Evolutionary conservation across 1,139 yeast species (phyloP), one percentile per base, ranked within the genome.

Genomic region (Debaryomycetaceae sp.): DNA sequence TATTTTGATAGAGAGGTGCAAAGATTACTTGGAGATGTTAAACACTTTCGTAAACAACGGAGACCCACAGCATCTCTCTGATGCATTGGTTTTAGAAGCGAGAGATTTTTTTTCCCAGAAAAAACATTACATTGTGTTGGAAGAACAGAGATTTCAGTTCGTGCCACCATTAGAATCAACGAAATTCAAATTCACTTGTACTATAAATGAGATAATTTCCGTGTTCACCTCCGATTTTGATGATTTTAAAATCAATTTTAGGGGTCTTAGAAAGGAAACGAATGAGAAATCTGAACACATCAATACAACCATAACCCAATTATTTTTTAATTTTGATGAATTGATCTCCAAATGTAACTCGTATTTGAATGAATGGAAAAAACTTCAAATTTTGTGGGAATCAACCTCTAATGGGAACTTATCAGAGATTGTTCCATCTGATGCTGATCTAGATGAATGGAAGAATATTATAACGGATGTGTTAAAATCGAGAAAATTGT

Each of bases 321-420:
- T n/a, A n/a, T n/a, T n/a, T n/a, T 22, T 22, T 8, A 11, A 22
- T 11, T 22, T 22, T 3, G 4, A 22, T 11, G 7, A 3, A 22
- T 22, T 22, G 26, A 8, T 22, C 11, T 8, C 26, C 7, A 22
- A 11, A 11, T 22, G 26, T 22, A 22, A 22, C 7, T 3, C 11
- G 11, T 22, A 22, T 22, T 22, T 22, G 26, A 22, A 22, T 3
- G 61, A 66, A 26, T 87, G 95, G 95, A 55, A 58, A 6, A 63
- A 62, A 24, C 65, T 83, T 28, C 86, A 82, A 51, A 61, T 72
- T 2, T 58, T 85, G 4, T 83, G 91, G 87, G 83, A 78, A 17
- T 45, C 63, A 19, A 3, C 26, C 26, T 43, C 51, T 5, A 51
- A 50, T 1, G 54, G 51, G 6, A 67, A 60, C 30, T 35, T 59